phyloP scores from a whole-genome alignment of 2,329 filamentous ascomycete genomes.

The Raffaelea albimanens region DNA sequence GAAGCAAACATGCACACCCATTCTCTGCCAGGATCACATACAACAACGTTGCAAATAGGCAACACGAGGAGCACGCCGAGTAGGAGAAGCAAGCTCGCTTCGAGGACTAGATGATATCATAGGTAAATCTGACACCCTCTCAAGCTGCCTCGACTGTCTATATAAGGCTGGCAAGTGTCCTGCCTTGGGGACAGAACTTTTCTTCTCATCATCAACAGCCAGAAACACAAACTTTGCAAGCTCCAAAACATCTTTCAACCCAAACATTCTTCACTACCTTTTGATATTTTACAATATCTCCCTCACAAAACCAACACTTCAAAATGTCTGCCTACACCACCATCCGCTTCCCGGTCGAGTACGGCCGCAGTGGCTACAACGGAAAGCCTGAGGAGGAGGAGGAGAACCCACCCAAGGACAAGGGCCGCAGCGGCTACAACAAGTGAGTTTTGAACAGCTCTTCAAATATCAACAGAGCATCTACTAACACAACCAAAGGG shows the following conservation, averaged over 20 bases:
- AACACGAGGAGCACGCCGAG: no score
- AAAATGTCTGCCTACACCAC: slow-evolving; percentile 23
- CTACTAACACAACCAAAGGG: slow-evolving; percentile 7
- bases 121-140: no score
- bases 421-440: slow-evolving; percentile 40
- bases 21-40: no score
- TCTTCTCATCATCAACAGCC: no score
- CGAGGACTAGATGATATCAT: no score
- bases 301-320: background rate
- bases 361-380: slow-evolving; percentile 33
- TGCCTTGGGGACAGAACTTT: no score
- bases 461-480: background rate
- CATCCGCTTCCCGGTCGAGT: slow-evolving; percentile 28
- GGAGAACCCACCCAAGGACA: slow-evolving; percentile 21
- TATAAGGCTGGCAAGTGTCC: no score
- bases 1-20: no score
- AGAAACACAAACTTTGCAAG: no score
- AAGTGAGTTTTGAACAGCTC: slow-evolving; percentile 16
- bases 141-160: no score
- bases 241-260: background rate
- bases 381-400: slow-evolving; percentile 25
- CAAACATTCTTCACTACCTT: background rate
- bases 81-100: no score
- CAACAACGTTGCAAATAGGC: no score
- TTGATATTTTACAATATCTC: background rate